phyloP scores from a whole-genome alignment of 495 filamentous ascomycete species.

The Neurospora discreta region DNA sequence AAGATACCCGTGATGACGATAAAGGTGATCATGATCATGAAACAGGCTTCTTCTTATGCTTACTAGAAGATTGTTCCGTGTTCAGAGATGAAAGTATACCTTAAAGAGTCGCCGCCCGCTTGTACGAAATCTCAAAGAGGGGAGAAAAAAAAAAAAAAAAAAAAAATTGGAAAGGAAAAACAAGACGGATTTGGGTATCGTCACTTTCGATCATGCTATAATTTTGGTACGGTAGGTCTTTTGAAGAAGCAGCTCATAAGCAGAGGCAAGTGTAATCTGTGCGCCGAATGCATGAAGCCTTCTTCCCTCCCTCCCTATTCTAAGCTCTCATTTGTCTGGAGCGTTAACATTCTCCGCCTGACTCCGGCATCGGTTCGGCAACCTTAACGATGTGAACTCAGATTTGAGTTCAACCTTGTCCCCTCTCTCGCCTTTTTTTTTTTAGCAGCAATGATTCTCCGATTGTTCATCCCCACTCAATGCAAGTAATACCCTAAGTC shows the following conservation, averaged over 20 bases:
- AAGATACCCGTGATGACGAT: background rate
- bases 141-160: constrained; percentile 7
- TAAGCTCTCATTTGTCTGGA: background rate
- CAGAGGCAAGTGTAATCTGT: background rate
- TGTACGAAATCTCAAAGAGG: constrained; percentile 1
- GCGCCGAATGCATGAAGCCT: background rate
- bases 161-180: background rate
- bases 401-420: background rate
- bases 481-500: background rate
- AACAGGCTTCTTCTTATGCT: background rate
- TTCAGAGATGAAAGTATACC: background rate
- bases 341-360: background rate
- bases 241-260: background rate
- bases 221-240: background rate
- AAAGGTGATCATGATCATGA: background rate
- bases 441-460: background rate
- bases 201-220: background rate
- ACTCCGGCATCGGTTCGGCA: background rate
- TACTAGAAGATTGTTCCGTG: background rate
- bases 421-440: background rate
- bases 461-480: background rate
- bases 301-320: background rate
- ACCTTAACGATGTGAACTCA: background rate
- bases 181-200: constrained; percentile 3
- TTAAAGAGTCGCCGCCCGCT: background rate